Percentiles rank a stretch among this genome's conserved stretches.
These are phyloP conservation scores for Hyaloscypha variabilis DNA, from an alignment of 495 filamentous ascomycete genomes.

Conservation along the genomic window DNA sequence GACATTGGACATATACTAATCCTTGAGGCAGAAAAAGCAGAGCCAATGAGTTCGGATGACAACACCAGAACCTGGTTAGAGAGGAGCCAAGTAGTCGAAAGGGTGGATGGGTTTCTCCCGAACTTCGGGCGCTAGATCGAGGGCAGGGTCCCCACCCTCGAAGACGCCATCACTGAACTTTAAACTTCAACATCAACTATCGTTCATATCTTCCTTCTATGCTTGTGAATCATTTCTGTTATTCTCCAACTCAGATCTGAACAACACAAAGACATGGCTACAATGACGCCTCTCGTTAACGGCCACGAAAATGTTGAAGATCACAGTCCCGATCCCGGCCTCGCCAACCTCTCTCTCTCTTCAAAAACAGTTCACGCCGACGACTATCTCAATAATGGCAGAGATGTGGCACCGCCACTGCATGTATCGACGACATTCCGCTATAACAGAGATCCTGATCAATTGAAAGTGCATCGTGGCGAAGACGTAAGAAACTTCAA, in stretches of 20 bases:
- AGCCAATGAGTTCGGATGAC: too few relatives aligned
- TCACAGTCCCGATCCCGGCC: slow-evolving; percentile 7
- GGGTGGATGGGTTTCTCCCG: slow-evolving; percentile 1
- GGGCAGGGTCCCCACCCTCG: neutral
- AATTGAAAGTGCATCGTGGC: slow-evolving; percentile 50
- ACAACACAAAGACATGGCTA: slow-evolving; percentile 18
- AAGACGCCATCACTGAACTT: neutral
- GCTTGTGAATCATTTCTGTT: neutral
- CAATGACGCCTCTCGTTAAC: slow-evolving; percentile 2
- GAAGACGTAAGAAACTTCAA: slow-evolving; percentile 39
- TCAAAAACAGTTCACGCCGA: slow-evolving; percentile 88
- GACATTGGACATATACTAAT: too few relatives aligned
- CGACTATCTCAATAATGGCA: slow-evolving; percentile 68
- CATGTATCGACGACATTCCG: slow-evolving; percentile 89
- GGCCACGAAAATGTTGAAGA: slow-evolving; percentile 14
- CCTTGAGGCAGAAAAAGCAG: too few relatives aligned
- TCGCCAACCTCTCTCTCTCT: slow-evolving; percentile 48
- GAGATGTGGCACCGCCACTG: slow-evolving; percentile 82
- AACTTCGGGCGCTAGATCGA: slow-evolving; percentile 6
- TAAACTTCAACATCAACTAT: neutral
- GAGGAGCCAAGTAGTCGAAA: neutral
- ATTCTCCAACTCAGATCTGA: neutral
- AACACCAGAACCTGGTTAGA: too few relatives aligned
- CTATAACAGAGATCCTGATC: slow-evolving; percentile 69
- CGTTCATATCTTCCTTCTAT: neutral